Conservation (phyloP, 1,284 basidiomycete genomes). For the Anthracocystis walkeri region DNA sequence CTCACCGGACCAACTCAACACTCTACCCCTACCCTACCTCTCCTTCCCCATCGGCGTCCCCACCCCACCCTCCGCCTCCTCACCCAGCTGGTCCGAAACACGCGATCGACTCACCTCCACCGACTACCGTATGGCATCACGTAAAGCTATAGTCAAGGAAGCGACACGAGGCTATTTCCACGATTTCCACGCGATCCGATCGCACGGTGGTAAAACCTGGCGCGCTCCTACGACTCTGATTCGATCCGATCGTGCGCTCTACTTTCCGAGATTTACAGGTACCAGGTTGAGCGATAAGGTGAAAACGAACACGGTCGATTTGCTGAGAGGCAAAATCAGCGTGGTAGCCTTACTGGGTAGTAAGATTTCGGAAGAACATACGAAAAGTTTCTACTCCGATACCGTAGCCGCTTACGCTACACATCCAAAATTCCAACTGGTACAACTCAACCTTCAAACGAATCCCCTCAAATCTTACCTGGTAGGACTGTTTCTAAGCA, state of each 20-base stretch:
- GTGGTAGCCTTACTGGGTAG: slow-evolving; percentile 84
- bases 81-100: slow-evolving; percentile 76
- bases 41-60: slow-evolving; percentile 80
- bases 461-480: slow-evolving; percentile 90
- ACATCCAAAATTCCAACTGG: slow-evolving; percentile 80
- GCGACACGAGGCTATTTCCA: slow-evolving; percentile 89
- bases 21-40: slow-evolving; percentile 74
- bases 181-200: slow-evolving; percentile 84
- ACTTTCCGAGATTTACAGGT: slow-evolving; percentile 89
- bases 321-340: slow-evolving; percentile 81
- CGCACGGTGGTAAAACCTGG: slow-evolving; percentile 94
- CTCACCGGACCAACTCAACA: slow-evolving; percentile 43
- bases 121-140: slow-evolving; percentile 51
- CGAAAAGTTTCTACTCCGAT: slow-evolving; percentile 78
- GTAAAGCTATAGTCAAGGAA: slow-evolving; percentile 76
- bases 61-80: slow-evolving; percentile 75
- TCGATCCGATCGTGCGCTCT: slow-evolving; percentile 74
- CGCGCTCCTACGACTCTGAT: slow-evolving; percentile 89
- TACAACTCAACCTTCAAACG: slow-evolving; percentile 91
- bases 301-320: slow-evolving; percentile 80
- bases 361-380: slow-evolving; percentile 84
- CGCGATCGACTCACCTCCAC: slow-evolving; percentile 79
- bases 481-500: slow-evolving; percentile 82
- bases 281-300: slow-evolving; percentile 75
- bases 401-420: slow-evolving; percentile 76